Evolutionary conservation across 441 rosid species (phyloP), one percentile per base, ranked within the genome.

Genomic region (Viola pubescens): DNA sequence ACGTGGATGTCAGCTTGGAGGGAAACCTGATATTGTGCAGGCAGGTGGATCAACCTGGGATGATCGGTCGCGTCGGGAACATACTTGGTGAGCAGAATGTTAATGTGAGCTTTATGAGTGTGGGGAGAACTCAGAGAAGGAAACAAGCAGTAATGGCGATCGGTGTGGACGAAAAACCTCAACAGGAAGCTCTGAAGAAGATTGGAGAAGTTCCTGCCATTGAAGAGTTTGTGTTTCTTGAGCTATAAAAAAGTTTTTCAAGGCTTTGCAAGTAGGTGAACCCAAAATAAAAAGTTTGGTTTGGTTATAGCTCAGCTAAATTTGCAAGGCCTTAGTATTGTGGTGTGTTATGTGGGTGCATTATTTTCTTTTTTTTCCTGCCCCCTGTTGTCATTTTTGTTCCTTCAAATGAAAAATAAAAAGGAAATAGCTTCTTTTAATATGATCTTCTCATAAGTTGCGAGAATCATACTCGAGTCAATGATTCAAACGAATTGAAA

Each of bases 101-200:
- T 37, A 91, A 91, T 34, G 96, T 91, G 51, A 88, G 77, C 77
- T 86, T 91, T 73, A 86, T 91, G 98, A 91, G 91, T 37, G 98
- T 91, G 52, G 95, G 89, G 13, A 82, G 96, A 67, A 82, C 85
- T 9, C 83, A 76, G 40, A 82, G 79, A 3, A 70, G 86, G 75
- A 85, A 80, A 75, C 86, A 86, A 41, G 98, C 96, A 0, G 80
- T 91, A 6, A 91, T 88, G 98, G 96, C 98, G 1, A 91, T 91
- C 11, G 98, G 96, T 12, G 98, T 91, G n/a, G 95, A 91, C 40
- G 98, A 91, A 11, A 84, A 75, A 52, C 96, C 98, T n/a, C 72
- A 55, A 47, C 75, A 77, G 57, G 85, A 83, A 12, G 56, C 85
- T 38, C 69, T 91, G 6, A 73, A 66, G 74, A 81, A 70, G 72